Percentiles rank a stretch among this genome's conserved stretches.
Evolutionary conservation across 768 basidiomycete genomes (phyloP).

Genomic region (Lactarius tabidus): DNA sequence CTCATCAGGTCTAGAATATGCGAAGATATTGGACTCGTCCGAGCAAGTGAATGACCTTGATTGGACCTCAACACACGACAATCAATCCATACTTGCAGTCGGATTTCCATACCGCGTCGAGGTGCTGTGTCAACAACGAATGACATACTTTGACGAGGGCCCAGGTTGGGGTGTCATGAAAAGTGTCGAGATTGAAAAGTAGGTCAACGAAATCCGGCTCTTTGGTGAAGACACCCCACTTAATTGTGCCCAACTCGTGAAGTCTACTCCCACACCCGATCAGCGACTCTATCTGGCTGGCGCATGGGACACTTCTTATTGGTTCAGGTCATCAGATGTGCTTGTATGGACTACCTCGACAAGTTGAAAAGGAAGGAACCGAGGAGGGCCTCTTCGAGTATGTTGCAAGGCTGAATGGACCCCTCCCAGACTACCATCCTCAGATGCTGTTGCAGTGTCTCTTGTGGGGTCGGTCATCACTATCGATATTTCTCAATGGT

Average conservation of each 20-base stretch:
- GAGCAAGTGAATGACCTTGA: conserved; percentile 80
- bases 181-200: conserved; percentile 68
- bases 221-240: background rate
- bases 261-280: conserved; percentile 68
- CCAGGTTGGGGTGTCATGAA: conserved; percentile 75
- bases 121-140: conserved; percentile 87
- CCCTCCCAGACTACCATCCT: conserved; percentile 88
- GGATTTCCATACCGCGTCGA: conserved; percentile 78
- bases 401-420: conserved; percentile 80
- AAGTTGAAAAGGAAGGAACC: conserved; percentile 24
- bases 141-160: conserved; percentile 84
- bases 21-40: conserved; percentile 43
- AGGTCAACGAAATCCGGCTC: conserved; percentile 28
- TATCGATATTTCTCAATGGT: background rate
- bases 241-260: background rate
- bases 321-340: conserved; percentile 82
- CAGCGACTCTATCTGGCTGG: conserved; percentile 88
- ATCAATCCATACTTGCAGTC: conserved; percentile 86
- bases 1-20: conserved; percentile 81
- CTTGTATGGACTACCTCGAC: conserved; percentile 57
- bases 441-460: conserved; percentile 90
- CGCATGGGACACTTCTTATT: conserved; percentile 75
- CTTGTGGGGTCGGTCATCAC: conserved; percentile 68
- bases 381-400: conserved; percentile 69
- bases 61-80: conserved; percentile 89